Conservation (phyloP, 495 filamentous ascomycete species). For the Aspergillus haitiensis region DNA sequence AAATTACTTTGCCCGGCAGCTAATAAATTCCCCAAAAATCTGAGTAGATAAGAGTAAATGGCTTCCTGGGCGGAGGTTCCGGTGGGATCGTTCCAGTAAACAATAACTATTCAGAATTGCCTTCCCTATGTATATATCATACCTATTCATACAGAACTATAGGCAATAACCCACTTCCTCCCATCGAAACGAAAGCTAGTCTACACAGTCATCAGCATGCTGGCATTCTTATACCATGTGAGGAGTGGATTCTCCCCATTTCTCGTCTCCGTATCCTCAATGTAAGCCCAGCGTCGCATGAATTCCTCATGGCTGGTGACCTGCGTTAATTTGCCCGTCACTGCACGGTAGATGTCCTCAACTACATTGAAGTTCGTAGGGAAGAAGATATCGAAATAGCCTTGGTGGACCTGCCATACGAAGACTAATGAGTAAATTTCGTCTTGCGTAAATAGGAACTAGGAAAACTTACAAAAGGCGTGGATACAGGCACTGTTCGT, state of each 20-base stretch:
- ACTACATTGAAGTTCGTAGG: conserved; percentile 89
- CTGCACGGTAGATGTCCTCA: conserved; percentile 84
- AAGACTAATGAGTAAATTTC: conserved; percentile 16
- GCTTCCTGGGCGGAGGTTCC: neutral
- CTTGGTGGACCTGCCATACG: conserved; percentile 77
- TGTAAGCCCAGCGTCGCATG: conserved; percentile 79
- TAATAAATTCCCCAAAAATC: no score
- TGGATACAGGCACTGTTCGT: conserved; percentile 81
- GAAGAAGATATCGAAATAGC: conserved; percentile 98
- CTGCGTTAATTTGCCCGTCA: conserved; percentile 86
- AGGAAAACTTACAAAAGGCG: conserved; percentile 71
- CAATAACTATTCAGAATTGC: neutral
- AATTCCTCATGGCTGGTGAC: conserved; percentile 89
- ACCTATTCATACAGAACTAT: conserved; percentile 9
- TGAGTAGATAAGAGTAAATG: no score
- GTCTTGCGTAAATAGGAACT: neutral
- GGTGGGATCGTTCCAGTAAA: neutral
- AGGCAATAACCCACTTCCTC: neutral
- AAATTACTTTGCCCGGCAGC: no score
- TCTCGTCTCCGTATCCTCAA: conserved; percentile 82
- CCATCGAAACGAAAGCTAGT: neutral
- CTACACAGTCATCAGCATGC: conserved; percentile 80
- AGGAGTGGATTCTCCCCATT: conserved; percentile 93
- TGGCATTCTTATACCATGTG: conserved; percentile 92
- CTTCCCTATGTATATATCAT: conserved; percentile 11